Percentiles rank a stretch among this genome's conserved stretches.
Conservation (phyloP, 495 filamentous ascomycete genomes). For the Penicillium samsonianum region DNA sequence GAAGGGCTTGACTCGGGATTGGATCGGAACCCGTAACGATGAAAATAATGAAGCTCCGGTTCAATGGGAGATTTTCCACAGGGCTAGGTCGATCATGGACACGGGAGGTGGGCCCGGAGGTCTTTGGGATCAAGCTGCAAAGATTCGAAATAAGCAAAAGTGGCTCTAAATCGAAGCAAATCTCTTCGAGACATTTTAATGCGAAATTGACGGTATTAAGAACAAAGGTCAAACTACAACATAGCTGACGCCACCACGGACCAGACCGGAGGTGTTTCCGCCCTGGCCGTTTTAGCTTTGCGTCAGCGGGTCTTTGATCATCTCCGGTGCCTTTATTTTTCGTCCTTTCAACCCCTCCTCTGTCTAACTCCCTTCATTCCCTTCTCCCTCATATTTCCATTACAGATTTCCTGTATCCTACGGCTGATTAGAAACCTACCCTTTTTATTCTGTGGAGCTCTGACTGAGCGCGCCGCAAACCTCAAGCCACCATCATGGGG, state of each 20-base stretch:
- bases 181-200: neutral
- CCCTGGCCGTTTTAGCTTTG: constrained; percentile 15
- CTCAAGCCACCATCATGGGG: constrained; percentile 59
- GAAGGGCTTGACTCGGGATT: neutral
- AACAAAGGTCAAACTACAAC: too few species aligned
- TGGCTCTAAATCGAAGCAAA: neutral
- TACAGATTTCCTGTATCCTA: neutral
- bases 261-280: constrained; percentile 22
- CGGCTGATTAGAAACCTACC: neutral
- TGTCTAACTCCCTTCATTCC: constrained; percentile 4
- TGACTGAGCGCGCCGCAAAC: constrained; percentile 32
- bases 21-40: neutral
- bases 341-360: constrained; percentile 5
- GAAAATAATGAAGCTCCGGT: neutral
- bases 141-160: neutral
- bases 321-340: constrained; percentile 1
- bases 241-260: constrained; percentile 27
- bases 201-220: too few species aligned
- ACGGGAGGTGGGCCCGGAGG: neutral
- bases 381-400: neutral
- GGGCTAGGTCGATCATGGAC: constrained; percentile 2
- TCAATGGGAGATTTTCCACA: constrained; percentile 1
- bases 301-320: constrained; percentile 1
- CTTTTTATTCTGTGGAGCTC: constrained; percentile 15
- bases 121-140: neutral